Evolutionary conservation across 306 rosid species (phyloP), one percentile per base, ranked within the genome.

Genomic region (Corylus avellana): DNA sequence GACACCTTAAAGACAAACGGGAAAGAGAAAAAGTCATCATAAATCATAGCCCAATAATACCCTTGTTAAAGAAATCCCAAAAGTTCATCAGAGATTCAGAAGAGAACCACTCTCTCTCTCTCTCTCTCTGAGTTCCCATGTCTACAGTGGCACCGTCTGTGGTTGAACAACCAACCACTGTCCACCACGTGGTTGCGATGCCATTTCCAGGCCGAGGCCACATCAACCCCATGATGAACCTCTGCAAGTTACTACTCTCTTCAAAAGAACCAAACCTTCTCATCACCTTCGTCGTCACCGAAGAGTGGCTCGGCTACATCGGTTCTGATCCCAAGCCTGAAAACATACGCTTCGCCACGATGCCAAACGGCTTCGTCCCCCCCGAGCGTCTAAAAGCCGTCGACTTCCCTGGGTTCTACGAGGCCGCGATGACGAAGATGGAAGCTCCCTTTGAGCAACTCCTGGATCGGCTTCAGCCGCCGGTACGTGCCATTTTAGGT

Each of bases 141-240:
- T 7, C 63, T 12, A 59, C 29, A 12, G 7, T 42, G 7, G 66
- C 25, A 5, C 11, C 29, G 4, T 47, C 56, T 3, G 53, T 10
- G 1, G 49, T 10, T 4, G 42, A 79, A 1, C n/a, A 79, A 1
- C n/a, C 58, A 64, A 32, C 4, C 18, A 1, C 61, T 5, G 37
- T 73, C 58, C 57, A 61, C 70, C 88, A 87, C 84, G 46, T 81
- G n/a, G 80, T 81, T 54, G 88, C 82, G 4, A 22, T 84, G 78
- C 88, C 90, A 2, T 84, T 12, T 46, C 90, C 90, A 11, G 84
- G 85, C 42, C 49, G 84, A 47, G 86, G 90, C 35, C 87, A 84
- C 57, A 37, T 87, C 57, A 84, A 87, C 70, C 61, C 87, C 18
- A 54, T 84, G 81, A 79, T 79, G 81, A 79, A 54, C 78, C 17